Evolutionary conservation across 768 basidiomycete species (phyloP).

Genomic region (Mycena belliarum): DNA sequence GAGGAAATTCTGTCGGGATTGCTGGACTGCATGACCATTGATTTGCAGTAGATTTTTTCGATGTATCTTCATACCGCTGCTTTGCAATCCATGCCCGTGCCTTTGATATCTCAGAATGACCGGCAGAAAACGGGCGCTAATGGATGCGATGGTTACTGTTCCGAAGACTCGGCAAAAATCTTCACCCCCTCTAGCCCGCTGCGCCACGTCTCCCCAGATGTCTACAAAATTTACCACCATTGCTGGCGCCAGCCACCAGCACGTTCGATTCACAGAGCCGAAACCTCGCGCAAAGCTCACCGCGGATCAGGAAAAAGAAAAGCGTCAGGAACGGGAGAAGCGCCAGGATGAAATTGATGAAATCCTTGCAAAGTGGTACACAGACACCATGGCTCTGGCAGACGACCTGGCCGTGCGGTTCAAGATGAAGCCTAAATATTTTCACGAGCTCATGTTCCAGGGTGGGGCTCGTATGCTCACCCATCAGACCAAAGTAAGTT

Average conservation of each 20-base stretch:
- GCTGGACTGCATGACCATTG: not conserved
- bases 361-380: not conserved
- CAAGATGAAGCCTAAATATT: constrained; percentile 1
- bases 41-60: not conserved
- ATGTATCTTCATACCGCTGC: too few relatives aligned
- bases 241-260: not conserved
- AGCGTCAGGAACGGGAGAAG: not conserved
- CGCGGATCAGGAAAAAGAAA: not conserved
- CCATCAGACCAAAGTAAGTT: constrained; percentile 3
- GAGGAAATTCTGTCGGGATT: not conserved
- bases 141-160: too few relatives aligned
- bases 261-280: not conserved
- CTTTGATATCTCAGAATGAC: too few relatives aligned
- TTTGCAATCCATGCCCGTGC: too few relatives aligned
- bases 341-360: not conserved
- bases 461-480: not conserved
- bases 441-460: constrained; percentile 10
- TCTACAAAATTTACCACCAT: not conserved
- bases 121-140: too few relatives aligned
- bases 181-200: not conserved
- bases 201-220: not conserved
- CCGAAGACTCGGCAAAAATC: too few relatives aligned
- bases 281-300: not conserved
- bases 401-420: not conserved
- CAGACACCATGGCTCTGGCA: not conserved